Evolutionary conservation across 1,284 basidiomycete species (phyloP), one percentile per base, ranked within the genome.

Genomic region (Trichosporon ovoides): DNA sequence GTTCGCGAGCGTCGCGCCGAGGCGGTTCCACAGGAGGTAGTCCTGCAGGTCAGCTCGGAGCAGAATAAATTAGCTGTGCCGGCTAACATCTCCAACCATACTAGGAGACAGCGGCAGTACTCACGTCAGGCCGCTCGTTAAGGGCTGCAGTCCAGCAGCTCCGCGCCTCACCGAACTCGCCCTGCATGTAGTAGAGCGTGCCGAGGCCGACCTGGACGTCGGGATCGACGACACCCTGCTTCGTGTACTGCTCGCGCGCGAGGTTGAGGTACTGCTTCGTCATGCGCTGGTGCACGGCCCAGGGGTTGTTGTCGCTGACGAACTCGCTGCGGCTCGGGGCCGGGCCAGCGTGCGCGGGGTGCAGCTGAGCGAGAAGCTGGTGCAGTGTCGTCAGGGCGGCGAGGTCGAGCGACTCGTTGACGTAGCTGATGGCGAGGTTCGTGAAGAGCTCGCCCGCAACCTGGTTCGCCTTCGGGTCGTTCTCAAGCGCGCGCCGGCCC

Each of bases 381-480:
- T 96, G 84, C 22, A 99, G 83, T 78, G 89, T 93, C 1, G 86
- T 80, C 69, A 97, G 86, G 2, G 95, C 89, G 2, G 87, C 92
- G 7, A 88, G 82, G 69, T 98, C 95, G 70, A 88, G 88, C 0
- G 86, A 86, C 79, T 99, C 96, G 73, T 99, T 99, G 50, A 94
- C 97, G 77, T 92, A 98, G 5, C 91, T 92, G 65, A 98, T 95
- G 3, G 96, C 94, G 18, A 98, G 83, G 5, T 91, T 91, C 91
- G 93, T 80, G 84, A 94, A 87, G 63, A 91, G 89, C 52, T 83
- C 84, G 9, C 88, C 88, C 7, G 83, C 77, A n/a, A 82, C 83
- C 43, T 83, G 83, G 16, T 81, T 81, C 54, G 81, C 81, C 72
- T 86, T 84, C 3, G 84, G 86, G 58, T 77, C 80, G 38, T 79